Percentiles rank a stretch among this genome's conserved stretches.
Evolutionary conservation across 176 grass and related monocot genomes (phyloP).

Genomic region (Bonia amplexicaulis): DNA sequence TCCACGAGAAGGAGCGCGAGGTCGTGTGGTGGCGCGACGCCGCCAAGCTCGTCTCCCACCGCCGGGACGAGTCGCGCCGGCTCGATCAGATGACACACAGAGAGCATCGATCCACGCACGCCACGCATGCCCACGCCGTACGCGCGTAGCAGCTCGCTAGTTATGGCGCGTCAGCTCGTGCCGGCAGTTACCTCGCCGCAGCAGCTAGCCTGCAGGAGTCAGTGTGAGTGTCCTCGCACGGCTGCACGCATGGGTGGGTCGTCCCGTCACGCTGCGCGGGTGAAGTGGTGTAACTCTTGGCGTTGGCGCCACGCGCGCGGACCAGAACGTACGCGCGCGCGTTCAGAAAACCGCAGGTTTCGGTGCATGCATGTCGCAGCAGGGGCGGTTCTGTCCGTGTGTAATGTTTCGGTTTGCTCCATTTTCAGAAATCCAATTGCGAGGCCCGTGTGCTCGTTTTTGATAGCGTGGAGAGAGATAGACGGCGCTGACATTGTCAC

Average conservation of each 20-base stretch:
- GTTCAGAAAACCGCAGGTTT: not conserved
- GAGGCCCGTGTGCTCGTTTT: no score
- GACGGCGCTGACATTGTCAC: no score
- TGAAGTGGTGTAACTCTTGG: slow-evolving; percentile 23
- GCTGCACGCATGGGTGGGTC: not conserved
- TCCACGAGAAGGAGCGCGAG: slow-evolving; percentile 86
- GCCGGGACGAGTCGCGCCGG: slow-evolving; percentile 58
- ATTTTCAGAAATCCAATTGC: not conserved
- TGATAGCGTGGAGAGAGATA: no score
- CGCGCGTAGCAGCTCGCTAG: not conserved
- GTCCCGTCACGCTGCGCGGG: slow-evolving; percentile 20
- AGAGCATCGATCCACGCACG: not conserved
- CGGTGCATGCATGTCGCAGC: not conserved
- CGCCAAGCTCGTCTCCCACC: slow-evolving; percentile 78
- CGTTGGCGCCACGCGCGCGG: no score
- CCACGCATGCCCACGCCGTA: not conserved
- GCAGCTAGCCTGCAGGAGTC: no score
- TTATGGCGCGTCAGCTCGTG: not conserved
- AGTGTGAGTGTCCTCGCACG: no score
- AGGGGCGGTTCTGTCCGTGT: not conserved
- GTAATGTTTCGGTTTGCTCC: not conserved
- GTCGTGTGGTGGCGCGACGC: slow-evolving; percentile 94
- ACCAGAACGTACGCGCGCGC: not conserved
- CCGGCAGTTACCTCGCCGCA: not conserved
- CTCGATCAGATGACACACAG: not conserved